Base-by-base conservation (phyloP, 225 moss, liverwort and hornwort species). In the Ulota crispa region DNA sequence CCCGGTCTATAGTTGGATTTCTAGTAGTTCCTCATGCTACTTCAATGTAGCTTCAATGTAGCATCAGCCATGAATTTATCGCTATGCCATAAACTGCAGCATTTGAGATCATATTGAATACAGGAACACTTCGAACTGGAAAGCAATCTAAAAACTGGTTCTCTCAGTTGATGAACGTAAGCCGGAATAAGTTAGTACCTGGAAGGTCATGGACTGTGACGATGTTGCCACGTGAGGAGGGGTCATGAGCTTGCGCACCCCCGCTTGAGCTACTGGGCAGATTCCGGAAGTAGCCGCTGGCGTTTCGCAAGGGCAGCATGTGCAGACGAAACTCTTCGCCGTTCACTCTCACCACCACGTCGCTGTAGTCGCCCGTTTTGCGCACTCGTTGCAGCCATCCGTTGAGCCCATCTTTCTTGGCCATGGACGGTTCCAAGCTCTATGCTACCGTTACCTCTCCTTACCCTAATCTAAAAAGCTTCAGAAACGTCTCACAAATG, bases 331-430 rank as follows among this genome's bases (percentile, higher is more conserved):
- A 97, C 77, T 95, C 95, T 50, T 86, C 81, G 23, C 82, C 90
- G 37, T 90, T 87, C 59, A 97, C 87, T 57, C 89, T 72, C 66
- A 97, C 96, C 12, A 88, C 72, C 18, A 93, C 89, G 80, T 97
- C 95, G 75, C 96, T 93, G 83, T 84, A 93, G 79, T 97, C 95
- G 41, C 96, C 96, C 13, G 92, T 89, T 54, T 89, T 85, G 4
- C 96, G 85, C 64, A 97, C 96, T 84, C 96, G 88, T 47, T 95
- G 95, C 62, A 97, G 82, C 96, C 96, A 97, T 57, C 90, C 86
- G 70, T 68, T 89, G 61, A 93, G 92, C 67, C 87, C 88, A 3
- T 92, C 92, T 70, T 91, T 94, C 86, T 87, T 94, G 66, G 94
- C 94, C 96, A 96, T 94, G 80, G 78, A 81, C 62, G 63, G 34